phyloP scores from a whole-genome alignment of 2,329 filamentous ascomycete genomes.

The Colletotrichum sp. region DNA sequence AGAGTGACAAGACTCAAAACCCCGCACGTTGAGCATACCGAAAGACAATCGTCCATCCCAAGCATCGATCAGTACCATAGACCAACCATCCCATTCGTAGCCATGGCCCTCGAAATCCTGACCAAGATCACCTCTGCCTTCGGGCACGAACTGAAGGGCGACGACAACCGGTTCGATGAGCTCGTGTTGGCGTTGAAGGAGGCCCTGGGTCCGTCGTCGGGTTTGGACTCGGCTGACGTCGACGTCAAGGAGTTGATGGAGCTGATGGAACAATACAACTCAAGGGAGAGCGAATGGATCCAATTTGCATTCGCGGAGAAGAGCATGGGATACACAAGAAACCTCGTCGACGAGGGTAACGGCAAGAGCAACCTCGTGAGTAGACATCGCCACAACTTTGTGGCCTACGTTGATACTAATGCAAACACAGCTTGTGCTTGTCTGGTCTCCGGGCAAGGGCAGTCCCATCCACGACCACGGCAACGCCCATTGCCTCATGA shows the following conservation, averaged over 20 bases:
- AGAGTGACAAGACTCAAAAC: background rate
- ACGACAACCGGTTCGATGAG: slow-evolving; percentile 63
- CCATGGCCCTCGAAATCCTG: slow-evolving; percentile 39
- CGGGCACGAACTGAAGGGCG: slow-evolving; percentile 7
- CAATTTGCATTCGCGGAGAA: slow-evolving; percentile 76
- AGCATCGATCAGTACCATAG: slow-evolving; percentile 5
- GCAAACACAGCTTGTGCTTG: slow-evolving; percentile 72
- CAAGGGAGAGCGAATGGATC: slow-evolving; percentile 72
- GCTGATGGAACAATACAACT: slow-evolving; percentile 77
- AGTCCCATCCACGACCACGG: slow-evolving; percentile 89
- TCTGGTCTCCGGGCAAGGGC: slow-evolving; percentile 85
- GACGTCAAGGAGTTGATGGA: slow-evolving; percentile 72
- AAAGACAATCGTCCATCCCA: background rate
- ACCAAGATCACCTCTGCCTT: slow-evolving; percentile 27
- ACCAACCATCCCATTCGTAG: background rate
- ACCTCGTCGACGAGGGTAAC: slow-evolving; percentile 89
- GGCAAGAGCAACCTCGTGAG: slow-evolving; percentile 75
- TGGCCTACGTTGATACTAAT: slow-evolving; percentile 29
- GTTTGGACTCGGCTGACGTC: slow-evolving; percentile 81
- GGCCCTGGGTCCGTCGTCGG: slow-evolving; percentile 79
- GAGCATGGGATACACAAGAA: slow-evolving; percentile 78
- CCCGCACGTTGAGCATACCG: slow-evolving; percentile 13
- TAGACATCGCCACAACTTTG: slow-evolving; percentile 24
- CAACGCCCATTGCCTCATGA: slow-evolving; percentile 93
- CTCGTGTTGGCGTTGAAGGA: slow-evolving; percentile 77